Conservation (phyloP, 1,284 basidiomycete species). For the Rhodotorula sp. region DNA sequence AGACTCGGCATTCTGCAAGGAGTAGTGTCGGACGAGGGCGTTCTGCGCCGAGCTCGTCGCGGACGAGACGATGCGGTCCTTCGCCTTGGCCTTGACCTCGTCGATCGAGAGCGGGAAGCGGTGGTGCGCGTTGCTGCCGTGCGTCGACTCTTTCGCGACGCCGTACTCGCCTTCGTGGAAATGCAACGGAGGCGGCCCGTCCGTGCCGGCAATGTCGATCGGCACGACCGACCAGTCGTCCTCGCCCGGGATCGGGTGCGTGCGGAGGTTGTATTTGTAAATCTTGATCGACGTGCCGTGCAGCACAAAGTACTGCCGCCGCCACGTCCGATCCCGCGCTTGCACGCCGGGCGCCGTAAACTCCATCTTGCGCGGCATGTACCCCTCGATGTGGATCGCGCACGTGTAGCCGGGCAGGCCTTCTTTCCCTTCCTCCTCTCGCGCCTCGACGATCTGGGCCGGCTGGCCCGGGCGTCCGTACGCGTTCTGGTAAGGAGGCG, state of each 20-base stretch:
- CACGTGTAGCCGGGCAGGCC: constrained; percentile 80
- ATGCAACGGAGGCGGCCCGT: constrained; percentile 42
- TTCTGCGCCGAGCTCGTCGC: constrained; percentile 40
- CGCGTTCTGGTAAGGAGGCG: constrained; percentile 52
- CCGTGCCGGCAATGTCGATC: constrained; percentile 35
- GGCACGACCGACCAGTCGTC: constrained; percentile 32
- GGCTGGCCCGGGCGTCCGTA: constrained; percentile 45
- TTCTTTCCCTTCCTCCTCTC: constrained; percentile 76
- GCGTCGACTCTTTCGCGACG: not conserved
- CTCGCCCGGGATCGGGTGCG: constrained; percentile 49
- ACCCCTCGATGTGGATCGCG: constrained; percentile 76
- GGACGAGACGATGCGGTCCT: constrained; percentile 33
- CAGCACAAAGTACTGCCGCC: constrained; percentile 80
- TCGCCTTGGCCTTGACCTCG: constrained; percentile 35
- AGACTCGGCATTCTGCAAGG: constrained; percentile 79
- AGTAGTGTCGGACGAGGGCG: constrained; percentile 62
- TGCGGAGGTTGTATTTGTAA: constrained; percentile 65
- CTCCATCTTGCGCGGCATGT: constrained; percentile 92
- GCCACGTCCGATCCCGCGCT: constrained; percentile 88
- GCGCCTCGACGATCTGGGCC: constrained; percentile 45
- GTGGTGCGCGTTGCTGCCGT: not conserved
- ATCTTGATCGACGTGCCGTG: constrained; percentile 87
- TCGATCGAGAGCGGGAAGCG: constrained; percentile 29
- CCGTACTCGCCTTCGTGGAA: constrained; percentile 46
- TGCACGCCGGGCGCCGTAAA: constrained; percentile 81